Evolutionary conservation across 164 flowering plant species (phyloP).

Genomic region (Tinospora cordifolia): DNA sequence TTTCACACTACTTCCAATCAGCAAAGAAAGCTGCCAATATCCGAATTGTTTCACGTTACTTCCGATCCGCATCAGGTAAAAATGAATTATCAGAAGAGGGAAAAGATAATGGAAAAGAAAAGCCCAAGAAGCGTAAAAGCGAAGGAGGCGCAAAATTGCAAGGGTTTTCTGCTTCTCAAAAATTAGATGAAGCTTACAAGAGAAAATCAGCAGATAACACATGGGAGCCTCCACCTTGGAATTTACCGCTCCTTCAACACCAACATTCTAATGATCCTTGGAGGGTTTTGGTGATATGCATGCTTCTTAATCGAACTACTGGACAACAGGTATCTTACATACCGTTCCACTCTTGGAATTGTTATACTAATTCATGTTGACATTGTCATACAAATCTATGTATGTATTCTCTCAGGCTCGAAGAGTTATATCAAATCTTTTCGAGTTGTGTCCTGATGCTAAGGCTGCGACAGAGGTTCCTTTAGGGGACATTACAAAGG

Average conservation of each 20-base stretch:
- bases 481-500: constrained; percentile 33
- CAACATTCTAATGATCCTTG: constrained; percentile 72
- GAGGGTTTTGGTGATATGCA: constrained; percentile 80
- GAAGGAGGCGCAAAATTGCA: too few relatives aligned
- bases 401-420: constrained; percentile 36
- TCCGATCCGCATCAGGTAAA: neutral
- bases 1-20: constrained; percentile 13
- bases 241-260: constrained; percentile 51
- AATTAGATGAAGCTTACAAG: constrained; percentile 46
- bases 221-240: constrained; percentile 65
- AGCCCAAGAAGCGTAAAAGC: neutral
- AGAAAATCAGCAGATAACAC: constrained; percentile 38
- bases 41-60: too few relatives aligned
- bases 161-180: constrained; percentile 39
- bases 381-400: too few relatives aligned
- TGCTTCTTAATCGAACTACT: constrained; percentile 63
- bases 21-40: neutral
- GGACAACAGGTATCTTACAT: constrained; percentile 56
- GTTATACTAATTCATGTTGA: too few relatives aligned
- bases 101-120: neutral
- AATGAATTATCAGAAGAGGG: neutral
- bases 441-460: constrained; percentile 65
- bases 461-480: constrained; percentile 38
- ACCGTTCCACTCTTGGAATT: neutral
- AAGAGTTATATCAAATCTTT: constrained; percentile 41